Evolutionary conservation across 495 filamentous ascomycete species (phyloP), one percentile per base, ranked within the genome.

Genomic region (Aspergillus nidulans): DNA sequence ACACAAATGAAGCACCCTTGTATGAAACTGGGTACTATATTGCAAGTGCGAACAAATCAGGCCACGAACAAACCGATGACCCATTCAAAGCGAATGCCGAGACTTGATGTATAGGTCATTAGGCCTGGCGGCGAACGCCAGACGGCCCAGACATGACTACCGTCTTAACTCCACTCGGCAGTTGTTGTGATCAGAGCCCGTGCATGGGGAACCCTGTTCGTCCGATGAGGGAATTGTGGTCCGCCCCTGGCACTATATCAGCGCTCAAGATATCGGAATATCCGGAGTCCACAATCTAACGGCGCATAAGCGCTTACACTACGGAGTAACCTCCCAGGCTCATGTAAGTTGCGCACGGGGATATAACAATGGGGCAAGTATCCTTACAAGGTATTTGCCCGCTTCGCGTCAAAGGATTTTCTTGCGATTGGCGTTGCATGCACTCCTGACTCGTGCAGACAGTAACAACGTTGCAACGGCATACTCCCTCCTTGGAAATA

Each of bases 191-290:
- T 24, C 42, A 47, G 34, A 48, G 23, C 40, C 19, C 38, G 41
- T 18, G 28, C 30, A 54, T 39, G 52, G 42, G 30, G 21, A 54
- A 47, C 52, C 52, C 42, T 34, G 52, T 47, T 36, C 13, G 43
- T 41, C 43, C 28, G 34, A 42, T 41, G 32, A 46, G 42, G 52
- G 52, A 48, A 55, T 48, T 45, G 43, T 24, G 21, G 30, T 21
- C 52, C 42, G 16, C 34, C 52, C 52, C 34, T 30, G n/a, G 12
- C 43, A 16, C 7, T 40, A 39, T 47, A 55, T 55, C 40, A 47
- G 16, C 10, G 43, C 25, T n/a, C 32, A 30, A 48, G 43, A 28
- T 3, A 53, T 41, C 21, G 4, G 15, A 34, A 12, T 10, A 25
- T 16, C 47, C 32, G 43, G 21, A 38, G 28, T 36, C 26, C 51